Conservation (phyloP, 257 asterid species). For the Paraleonurus japonicus region DNA sequence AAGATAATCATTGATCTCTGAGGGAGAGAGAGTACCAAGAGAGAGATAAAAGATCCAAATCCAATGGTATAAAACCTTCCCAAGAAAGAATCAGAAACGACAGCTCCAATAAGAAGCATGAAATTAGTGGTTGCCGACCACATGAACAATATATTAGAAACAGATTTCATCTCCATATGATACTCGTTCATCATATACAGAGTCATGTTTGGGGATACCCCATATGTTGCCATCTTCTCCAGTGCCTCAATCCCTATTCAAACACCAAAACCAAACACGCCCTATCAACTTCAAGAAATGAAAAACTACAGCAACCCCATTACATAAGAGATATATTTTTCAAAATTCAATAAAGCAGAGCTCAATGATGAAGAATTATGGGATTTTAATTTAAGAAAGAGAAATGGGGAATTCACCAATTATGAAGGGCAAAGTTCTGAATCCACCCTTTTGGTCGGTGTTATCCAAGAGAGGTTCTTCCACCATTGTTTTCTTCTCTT, state of each 20-base stretch:
- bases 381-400: neutral
- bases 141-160: slow-evolving; percentile 46
- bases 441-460: slow-evolving; percentile 56
- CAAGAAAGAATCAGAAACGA: slow-evolving; percentile 59
- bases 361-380: too few relatives aligned
- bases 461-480: slow-evolving; percentile 40
- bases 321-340: neutral
- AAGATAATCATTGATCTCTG: too few relatives aligned
- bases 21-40: slow-evolving; percentile 40
- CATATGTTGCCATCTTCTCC: slow-evolving; percentile 54
- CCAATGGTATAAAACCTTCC: slow-evolving; percentile 64
- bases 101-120: slow-evolving; percentile 59
- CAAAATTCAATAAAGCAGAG: neutral
- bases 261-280: slow-evolving; percentile 10
- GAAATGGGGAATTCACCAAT: slow-evolving; percentile 36
- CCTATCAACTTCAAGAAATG: neutral
- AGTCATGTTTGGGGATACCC: slow-evolving; percentile 60
- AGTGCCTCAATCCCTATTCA: slow-evolving; percentile 55
- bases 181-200: slow-evolving; percentile 55
- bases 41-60: slow-evolving; percentile 52
- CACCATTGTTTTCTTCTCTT: slow-evolving; percentile 15
- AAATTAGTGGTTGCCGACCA: slow-evolving; percentile 69
- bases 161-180: slow-evolving; percentile 53
- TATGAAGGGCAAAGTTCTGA: slow-evolving; percentile 65
- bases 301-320: slow-evolving; percentile 10